Percentiles rank a stretch among this genome's conserved stretches.
phyloP scores from a whole-genome alignment of 495 filamentous ascomycete genomes.

The Alectoria sarmentosa region DNA sequence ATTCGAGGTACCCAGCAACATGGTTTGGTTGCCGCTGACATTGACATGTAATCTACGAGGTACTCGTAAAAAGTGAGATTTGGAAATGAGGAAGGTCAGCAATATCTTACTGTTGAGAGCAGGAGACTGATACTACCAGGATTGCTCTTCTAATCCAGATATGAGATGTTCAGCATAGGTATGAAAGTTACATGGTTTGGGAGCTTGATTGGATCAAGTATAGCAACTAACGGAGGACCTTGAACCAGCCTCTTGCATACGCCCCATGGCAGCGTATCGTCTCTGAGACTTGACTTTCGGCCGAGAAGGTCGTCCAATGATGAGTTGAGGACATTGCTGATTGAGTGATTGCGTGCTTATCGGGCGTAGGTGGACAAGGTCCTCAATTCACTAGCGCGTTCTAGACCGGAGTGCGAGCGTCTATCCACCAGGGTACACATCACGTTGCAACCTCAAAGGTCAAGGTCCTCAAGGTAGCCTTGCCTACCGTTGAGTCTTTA shows the following conservation, averaged over 20 bases:
- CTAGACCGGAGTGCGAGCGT: not conserved
- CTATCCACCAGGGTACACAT: too few relatives aligned
- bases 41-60: not conserved
- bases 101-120: not conserved
- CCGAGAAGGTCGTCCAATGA: not conserved
- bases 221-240: not conserved
- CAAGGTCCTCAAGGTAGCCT: constrained; percentile 5
- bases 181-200: not conserved
- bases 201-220: not conserved
- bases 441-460: too few relatives aligned
- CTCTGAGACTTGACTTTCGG: too few relatives aligned
- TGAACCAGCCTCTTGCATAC: not conserved
- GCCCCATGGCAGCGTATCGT: too few relatives aligned
- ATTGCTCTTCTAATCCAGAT: not conserved
- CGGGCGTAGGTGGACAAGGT: too few relatives aligned
- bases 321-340: not conserved
- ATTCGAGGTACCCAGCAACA: not conserved
- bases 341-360: not conserved
- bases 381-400: not conserved
- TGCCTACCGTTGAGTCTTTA: too few relatives aligned
- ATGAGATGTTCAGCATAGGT: not conserved
- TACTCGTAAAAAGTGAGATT: not conserved
- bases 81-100: not conserved
- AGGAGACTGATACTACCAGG: not conserved
- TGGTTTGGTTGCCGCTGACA: not conserved